A percentile compares a stretch with the other conserved stretches of the same genome.
These are phyloP conservation scores for Populus nigra DNA, from an alignment of 345 rosid genomes.

Conservation along the genomic window DNA sequence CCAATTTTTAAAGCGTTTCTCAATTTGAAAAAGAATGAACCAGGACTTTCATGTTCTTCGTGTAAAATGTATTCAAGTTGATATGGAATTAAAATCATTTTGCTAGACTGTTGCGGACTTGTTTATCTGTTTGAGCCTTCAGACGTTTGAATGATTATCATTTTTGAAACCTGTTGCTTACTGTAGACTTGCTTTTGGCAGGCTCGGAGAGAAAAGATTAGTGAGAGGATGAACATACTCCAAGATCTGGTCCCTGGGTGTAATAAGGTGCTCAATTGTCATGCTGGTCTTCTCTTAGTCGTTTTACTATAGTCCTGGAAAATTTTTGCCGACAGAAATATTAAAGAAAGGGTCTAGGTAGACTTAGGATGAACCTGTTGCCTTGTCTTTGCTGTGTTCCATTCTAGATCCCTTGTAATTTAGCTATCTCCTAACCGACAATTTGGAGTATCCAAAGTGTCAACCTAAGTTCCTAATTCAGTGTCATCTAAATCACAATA, in stretches of 20 bases:
- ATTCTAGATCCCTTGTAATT: neutral
- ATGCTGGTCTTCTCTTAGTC: neutral
- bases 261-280: conserved; percentile 53
- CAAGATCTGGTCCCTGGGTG: conserved; percentile 97
- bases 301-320: neutral
- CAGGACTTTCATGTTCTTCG: neutral
- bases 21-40: neutral
- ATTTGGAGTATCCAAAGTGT: neutral
- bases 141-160: neutral
- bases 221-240: conserved; percentile 87
- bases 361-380: neutral
- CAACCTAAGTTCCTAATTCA: neutral
- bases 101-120: neutral
- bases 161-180: neutral
- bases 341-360: neutral
- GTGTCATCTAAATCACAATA: neutral
- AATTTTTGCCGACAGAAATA: neutral
- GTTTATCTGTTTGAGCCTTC: neutral
- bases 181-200: conserved; percentile 14
- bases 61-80: neutral
- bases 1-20: neutral
- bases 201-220: conserved; percentile 91
- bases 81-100: neutral
- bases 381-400: neutral
- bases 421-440: neutral